Conservation (phyloP, 345 rosid species). For the Moringa oleifera region DNA sequence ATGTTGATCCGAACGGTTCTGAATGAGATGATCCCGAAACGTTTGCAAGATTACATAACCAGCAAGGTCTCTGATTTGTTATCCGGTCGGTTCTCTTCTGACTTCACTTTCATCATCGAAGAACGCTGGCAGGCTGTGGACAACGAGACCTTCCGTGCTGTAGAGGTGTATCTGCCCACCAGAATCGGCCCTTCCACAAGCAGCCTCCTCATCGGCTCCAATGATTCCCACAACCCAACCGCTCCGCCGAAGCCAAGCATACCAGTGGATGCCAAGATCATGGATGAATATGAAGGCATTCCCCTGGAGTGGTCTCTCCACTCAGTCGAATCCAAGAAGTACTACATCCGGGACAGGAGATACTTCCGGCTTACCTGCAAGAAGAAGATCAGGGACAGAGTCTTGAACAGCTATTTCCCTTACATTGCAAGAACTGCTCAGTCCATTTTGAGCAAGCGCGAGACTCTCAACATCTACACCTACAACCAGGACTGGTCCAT, state of each 20-base stretch:
- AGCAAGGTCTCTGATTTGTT: constrained; percentile 17
- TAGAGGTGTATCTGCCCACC: constrained; percentile 27
- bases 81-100: constrained; percentile 23
- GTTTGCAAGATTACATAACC: constrained; percentile 20
- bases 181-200: constrained; percentile 27
- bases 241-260: constrained; percentile 26
- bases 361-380: constrained; percentile 31
- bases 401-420: constrained; percentile 26
- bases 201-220: constrained; percentile 25
- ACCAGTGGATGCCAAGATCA: constrained; percentile 25
- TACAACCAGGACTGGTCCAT: constrained; percentile 19
- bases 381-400: constrained; percentile 27
- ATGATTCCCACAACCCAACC: constrained; percentile 22
- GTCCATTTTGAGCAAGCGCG: constrained; percentile 21
- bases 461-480: constrained; percentile 27
- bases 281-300: constrained; percentile 27
- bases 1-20: constrained; percentile 26
- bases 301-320: constrained; percentile 29
- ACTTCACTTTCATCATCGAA: constrained; percentile 29
- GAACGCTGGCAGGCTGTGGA: constrained; percentile 26
- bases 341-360: constrained; percentile 1
- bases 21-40: constrained; percentile 25
- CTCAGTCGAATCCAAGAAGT: constrained; percentile 28
- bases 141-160: constrained; percentile 31
- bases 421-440: constrained; percentile 24